Percentiles rank a stretch among this genome's conserved stretches.
Evolutionary conservation across 1,284 basidiomycete genomes (phyloP).

Genomic region (Rhodotorula sp.): DNA sequence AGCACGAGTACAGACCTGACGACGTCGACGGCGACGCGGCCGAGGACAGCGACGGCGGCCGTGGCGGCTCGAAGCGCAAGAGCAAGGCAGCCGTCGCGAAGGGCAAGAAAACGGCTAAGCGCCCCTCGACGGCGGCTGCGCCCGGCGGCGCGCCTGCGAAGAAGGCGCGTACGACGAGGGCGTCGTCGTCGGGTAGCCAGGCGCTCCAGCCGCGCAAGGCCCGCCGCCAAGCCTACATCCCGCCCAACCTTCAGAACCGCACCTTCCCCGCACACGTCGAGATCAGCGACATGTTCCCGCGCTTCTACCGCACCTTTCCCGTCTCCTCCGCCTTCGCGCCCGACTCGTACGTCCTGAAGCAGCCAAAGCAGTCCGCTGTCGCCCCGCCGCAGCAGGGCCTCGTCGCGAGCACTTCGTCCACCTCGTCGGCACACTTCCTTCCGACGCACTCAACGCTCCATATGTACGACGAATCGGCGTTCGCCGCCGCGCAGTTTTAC

Average conservation of each 20-base stretch:
- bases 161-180: constrained; percentile 1
- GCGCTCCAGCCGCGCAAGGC: constrained; percentile 24
- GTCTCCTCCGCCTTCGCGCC: constrained; percentile 59
- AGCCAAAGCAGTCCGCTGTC: neutral
- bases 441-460: constrained; percentile 5
- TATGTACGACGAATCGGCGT: constrained; percentile 19
- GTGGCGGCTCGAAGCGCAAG: neutral
- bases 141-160: neutral
- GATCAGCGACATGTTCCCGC: constrained; percentile 57
- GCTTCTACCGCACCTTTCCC: constrained; percentile 68
- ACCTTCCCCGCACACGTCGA: constrained; percentile 58
- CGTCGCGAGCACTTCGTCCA: neutral
- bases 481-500: constrained; percentile 8
- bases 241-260: constrained; percentile 49
- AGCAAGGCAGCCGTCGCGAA: constrained; percentile 2
- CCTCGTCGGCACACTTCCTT: neutral
- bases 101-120: constrained; percentile 11
- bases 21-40: constrained; percentile 13
- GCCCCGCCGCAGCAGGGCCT: neutral
- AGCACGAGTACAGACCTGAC: constrained; percentile 24
- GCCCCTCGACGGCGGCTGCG: neutral
- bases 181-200: constrained; percentile 3
- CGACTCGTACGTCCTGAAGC: constrained; percentile 34
- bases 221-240: constrained; percentile 32
- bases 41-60: constrained; percentile 9